Evolutionary conservation across 2,329 filamentous ascomycete genomes (phyloP).

Genomic region (Neophaeococcomyces mojaviensis): DNA sequence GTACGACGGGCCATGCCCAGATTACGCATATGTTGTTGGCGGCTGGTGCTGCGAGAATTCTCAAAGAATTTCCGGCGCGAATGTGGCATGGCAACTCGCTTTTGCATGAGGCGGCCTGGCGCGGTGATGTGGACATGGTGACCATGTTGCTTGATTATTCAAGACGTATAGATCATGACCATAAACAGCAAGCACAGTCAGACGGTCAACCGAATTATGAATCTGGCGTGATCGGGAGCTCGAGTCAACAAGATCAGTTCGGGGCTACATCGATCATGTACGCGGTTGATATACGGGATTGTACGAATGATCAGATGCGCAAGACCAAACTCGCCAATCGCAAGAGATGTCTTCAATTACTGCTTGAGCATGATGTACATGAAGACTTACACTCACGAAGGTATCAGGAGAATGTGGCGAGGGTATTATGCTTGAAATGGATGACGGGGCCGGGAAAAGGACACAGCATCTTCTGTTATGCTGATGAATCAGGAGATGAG

Average conservation of each 20-base stretch:
- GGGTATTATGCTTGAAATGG: slow-evolving; percentile 30
- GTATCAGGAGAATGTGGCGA: slow-evolving; percentile 33
- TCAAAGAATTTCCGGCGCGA: slow-evolving; percentile 12
- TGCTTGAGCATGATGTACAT: slow-evolving; percentile 1
- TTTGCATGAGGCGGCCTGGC: slow-evolving; percentile 16
- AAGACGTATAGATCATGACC: too few relatives aligned
- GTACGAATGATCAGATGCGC: slow-evolving; percentile 1
- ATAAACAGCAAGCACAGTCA: neutral
- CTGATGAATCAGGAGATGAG: neutral
- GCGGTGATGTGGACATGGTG: slow-evolving; percentile 13
- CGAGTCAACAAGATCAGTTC: slow-evolving; percentile 14
- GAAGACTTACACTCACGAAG: slow-evolving; percentile 20
- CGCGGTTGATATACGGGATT: slow-evolving; percentile 12
- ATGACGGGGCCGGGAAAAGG: neutral
- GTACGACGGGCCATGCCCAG: slow-evolving; percentile 12
- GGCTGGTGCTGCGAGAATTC: slow-evolving; percentile 9
- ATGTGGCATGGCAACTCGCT: slow-evolving; percentile 18
- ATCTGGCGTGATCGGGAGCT: slow-evolving; percentile 1
- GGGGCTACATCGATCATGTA: slow-evolving; percentile 20
- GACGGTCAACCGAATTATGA: slow-evolving; percentile 11
- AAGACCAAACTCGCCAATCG: neutral
- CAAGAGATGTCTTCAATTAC: neutral
- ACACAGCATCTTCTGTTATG: slow-evolving; percentile 6
- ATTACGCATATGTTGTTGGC: slow-evolving; percentile 15
- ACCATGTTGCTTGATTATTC: slow-evolving; percentile 14